Evolutionary conservation across 148 eudicot genomes (phyloP), one percentile per base, ranked within the genome.

Genomic region (Fallopia convolvulus): DNA sequence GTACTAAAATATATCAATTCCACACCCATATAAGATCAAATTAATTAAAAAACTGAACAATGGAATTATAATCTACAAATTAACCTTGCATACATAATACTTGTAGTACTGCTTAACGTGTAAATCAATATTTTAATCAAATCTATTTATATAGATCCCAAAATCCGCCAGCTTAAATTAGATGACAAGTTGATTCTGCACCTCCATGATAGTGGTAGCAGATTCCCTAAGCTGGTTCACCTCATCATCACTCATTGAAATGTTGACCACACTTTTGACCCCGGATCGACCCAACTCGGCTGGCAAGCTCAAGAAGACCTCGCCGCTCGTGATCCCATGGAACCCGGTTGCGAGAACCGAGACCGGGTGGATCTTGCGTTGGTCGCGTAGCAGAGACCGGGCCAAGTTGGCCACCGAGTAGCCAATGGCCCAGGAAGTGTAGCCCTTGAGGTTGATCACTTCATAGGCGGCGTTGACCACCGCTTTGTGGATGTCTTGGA

Each of bases 351-450:
- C 93, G 1, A 94, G 81, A 33, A 94, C 91, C 12, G 99, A 81
- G 12, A 92, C 91, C 0, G 99, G 99, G 83, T 94, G 99, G 76
- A 94, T 90, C 18, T 86, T 80, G 21, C 92, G 79, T 66, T 94
- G 99, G 74, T 92, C 91, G 36, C 99, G 82, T 2, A 94, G 90
- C 1, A 94, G 84, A 21, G 90, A 76, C 2, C 93, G 77, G 32
- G 97, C 99, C 49, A 94, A 74, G 86, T 72, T 94, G 0, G 99
- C 94, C 9, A 84, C 99, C 0, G 99, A 94, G 87, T 94, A 94
- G 7, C 99, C 99, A 1, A 94, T 89, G 0, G 99, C 99, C 99
- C 99, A 94, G 0, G 97, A 92, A 1, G 99, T 94, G 92, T 94
- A 94, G 18, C 99, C 99, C 82, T 94, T 94, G 50, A 94, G 87